A percentile compares a stretch with the other conserved stretches of the same genome.
Evolutionary conservation across 192 early-diverging fungal species (phyloP).

Genomic region (Gamsiella multidivaricata): DNA sequence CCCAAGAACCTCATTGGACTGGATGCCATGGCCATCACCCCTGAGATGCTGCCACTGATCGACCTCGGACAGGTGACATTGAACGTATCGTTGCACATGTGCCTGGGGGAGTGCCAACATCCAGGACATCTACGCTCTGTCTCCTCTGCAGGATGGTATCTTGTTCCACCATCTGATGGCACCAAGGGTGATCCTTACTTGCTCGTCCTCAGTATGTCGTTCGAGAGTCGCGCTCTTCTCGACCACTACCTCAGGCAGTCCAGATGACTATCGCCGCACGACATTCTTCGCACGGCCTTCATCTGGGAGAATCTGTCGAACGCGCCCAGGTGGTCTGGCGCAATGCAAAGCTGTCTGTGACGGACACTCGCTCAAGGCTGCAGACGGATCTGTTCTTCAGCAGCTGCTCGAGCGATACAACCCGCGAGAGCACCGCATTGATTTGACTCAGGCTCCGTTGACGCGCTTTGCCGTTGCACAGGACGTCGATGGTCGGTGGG

Average conservation of each 20-base stretch:
- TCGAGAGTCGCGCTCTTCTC: background rate
- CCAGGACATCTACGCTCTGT: slow-evolving; percentile 7
- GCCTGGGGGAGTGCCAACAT: slow-evolving; percentile 5
- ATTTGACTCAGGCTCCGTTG: background rate
- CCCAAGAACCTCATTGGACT: background rate
- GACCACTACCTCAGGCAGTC: slow-evolving; percentile 1
- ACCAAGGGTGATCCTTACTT: slow-evolving; percentile 1
- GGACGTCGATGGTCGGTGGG: background rate
- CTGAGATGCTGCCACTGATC: slow-evolving; percentile 6
- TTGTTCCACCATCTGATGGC: slow-evolving; percentile 9
- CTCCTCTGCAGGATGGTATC: slow-evolving; percentile 14
- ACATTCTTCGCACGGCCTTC: slow-evolving; percentile 1
- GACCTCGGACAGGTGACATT: slow-evolving; percentile 1
- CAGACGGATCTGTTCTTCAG: background rate
- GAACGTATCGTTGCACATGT: background rate
- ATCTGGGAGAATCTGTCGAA: slow-evolving; percentile 1
- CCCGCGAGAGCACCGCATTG: background rate
- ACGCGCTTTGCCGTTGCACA: background rate
- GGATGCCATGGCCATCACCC: background rate
- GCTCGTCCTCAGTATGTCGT: background rate
- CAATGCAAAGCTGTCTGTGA: background rate
- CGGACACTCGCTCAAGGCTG: background rate
- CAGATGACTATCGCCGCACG: slow-evolving; percentile 7
- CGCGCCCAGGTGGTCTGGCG: slow-evolving; percentile 1
- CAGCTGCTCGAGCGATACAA: background rate